Percentiles rank a stretch among this genome's conserved stretches.
phyloP scores from a whole-genome alignment of 73 alveolate genomes.

The Symbiodinium natans region DNA sequence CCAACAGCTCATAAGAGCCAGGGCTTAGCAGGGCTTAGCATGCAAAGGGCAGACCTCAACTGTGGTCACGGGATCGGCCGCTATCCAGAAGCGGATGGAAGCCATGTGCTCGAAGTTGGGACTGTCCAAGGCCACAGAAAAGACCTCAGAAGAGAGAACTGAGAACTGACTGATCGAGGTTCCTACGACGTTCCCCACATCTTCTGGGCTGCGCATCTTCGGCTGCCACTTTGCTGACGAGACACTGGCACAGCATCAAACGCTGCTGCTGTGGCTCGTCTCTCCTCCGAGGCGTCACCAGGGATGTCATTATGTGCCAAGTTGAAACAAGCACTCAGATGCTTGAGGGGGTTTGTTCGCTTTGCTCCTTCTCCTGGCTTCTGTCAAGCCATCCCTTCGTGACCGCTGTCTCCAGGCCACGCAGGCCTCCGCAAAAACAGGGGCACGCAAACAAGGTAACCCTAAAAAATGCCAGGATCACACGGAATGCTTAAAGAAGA shows the following conservation, averaged over 20 bases:
- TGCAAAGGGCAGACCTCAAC: slow-evolving; percentile 67
- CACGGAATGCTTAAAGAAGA: not conserved
- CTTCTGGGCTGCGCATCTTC: too few species aligned
- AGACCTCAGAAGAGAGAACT: slow-evolving; percentile 31
- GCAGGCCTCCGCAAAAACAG: slow-evolving; percentile 11
- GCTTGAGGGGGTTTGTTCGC: too few species aligned
- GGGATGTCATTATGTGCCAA: not conserved
- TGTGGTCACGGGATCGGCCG: slow-evolving; percentile 81
- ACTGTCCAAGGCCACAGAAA: slow-evolving; percentile 29
- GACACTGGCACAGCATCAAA: slow-evolving; percentile 52
- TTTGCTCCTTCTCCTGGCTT: slow-evolving; percentile 11
- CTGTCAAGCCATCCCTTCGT: slow-evolving; percentile 43
- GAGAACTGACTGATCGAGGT: too few species aligned
- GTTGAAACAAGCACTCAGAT: not conserved
- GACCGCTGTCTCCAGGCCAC: slow-evolving; percentile 38
- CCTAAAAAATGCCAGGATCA: not conserved
- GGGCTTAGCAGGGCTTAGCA: too few species aligned
- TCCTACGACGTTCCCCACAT: too few species aligned
- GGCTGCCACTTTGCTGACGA: not conserved
- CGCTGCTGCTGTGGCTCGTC: slow-evolving; percentile 43
- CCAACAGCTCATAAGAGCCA: too few species aligned
- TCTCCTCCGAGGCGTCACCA: not conserved
- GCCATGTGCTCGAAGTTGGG: slow-evolving; percentile 4
- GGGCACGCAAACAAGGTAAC: not conserved
- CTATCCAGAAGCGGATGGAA: slow-evolving; percentile 50